Percentiles rank a stretch among this genome's conserved stretches.
These are phyloP conservation scores for Tetrahymena borealis DNA, from an alignment of 73 alveolate species.

Conservation along the genomic window DNA sequence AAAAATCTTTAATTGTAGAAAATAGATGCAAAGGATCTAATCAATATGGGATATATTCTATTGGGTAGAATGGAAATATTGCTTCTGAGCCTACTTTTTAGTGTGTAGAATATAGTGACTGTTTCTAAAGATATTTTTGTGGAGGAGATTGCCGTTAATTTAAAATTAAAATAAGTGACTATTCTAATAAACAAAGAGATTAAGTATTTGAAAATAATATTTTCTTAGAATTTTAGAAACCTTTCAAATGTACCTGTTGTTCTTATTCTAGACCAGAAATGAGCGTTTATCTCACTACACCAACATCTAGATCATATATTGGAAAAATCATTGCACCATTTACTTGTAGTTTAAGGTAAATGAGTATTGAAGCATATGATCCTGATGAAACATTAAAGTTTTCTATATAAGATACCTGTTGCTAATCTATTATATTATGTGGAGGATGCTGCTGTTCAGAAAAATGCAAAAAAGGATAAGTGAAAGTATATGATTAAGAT, in stretches of 20 bases:
- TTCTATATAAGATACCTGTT: background rate
- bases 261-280: background rate
- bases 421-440: background rate
- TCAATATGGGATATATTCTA: too few species aligned
- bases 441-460: background rate
- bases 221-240: background rate
- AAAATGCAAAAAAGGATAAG: background rate
- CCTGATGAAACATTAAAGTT: background rate
- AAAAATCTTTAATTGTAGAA: too few species aligned
- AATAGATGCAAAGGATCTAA: too few species aligned
- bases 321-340: background rate
- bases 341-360: background rate
- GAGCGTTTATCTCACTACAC: background rate
- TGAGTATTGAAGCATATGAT: background rate
- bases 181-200: background rate
- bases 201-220: background rate
- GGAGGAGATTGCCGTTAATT: background rate
- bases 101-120: background rate
- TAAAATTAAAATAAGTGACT: background rate
- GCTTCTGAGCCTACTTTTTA: background rate
- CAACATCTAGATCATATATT: background rate
- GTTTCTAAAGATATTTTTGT: background rate
- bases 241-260: background rate
- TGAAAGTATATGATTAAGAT: background rate
- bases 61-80: too few species aligned